Evolutionary conservation across 495 filamentous ascomycete species (phyloP).

Genomic region (Xylaria sp.): DNA sequence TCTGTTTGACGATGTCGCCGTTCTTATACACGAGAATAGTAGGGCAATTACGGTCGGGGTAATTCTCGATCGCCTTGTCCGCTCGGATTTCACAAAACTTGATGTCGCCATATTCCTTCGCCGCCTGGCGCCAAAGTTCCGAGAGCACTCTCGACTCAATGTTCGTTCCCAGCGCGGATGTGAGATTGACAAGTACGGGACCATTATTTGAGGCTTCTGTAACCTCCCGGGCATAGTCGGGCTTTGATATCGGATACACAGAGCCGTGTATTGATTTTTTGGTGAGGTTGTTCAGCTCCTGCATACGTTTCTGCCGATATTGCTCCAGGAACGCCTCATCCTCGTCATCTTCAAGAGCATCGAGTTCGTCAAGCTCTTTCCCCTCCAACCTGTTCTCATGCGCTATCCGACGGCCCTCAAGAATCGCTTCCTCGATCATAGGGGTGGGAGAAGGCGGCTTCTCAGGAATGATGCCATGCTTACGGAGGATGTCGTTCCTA

Average conservation of each 20-base stretch:
- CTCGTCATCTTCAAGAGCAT: conserved; percentile 88
- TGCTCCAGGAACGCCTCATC: conserved; percentile 89
- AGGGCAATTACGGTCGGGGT: conserved; percentile 92
- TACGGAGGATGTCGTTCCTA: conserved; percentile 98
- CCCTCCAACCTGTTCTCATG: conserved; percentile 91
- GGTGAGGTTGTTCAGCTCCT: conserved; percentile 76
- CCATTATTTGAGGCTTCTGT: conserved; percentile 81
- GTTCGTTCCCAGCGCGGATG: conserved; percentile 76
- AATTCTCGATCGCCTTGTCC: conserved; percentile 94
- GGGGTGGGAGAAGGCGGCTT: conserved; percentile 94
- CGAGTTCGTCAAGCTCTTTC: conserved; percentile 91
- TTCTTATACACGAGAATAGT: conserved; percentile 93
- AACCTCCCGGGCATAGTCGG: conserved; percentile 90
- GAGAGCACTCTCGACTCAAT: conserved; percentile 81
- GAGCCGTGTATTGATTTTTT: conserved; percentile 80
- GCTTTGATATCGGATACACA: conserved; percentile 93
- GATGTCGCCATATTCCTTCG: conserved; percentile 83
- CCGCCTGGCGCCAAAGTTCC: conserved; percentile 86
- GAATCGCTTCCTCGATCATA: conserved; percentile 92
- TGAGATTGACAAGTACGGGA: conserved; percentile 84
- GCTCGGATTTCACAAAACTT: conserved; percentile 98
- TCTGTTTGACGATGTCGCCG: conserved; percentile 86
- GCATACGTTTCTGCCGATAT: conserved; percentile 84
- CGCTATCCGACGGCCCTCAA: conserved; percentile 77
- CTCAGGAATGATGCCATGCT: conserved; percentile 94